Evolutionary conservation across 2,329 filamentous ascomycete species (phyloP), one percentile per base, ranked within the genome.

Genomic region (Gliomastix tumulicola): DNA sequence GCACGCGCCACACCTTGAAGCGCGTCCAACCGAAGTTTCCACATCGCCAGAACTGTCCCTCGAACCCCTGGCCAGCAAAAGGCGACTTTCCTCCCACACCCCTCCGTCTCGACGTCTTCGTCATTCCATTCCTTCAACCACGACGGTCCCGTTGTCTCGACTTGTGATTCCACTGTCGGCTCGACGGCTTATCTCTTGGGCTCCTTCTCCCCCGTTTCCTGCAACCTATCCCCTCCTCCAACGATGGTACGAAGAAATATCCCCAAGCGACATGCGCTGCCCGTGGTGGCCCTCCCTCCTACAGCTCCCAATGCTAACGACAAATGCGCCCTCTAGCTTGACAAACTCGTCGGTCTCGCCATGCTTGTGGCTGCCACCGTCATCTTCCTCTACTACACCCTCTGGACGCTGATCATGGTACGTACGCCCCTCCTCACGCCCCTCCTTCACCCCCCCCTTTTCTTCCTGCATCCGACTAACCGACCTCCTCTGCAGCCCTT

Each of bases 321-420:
- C 22, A 21, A 15, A 34, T 33, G 18, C 28, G 28, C 30, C 30
- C 30, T 32, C 30, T 22, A 98, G 92, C 84, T 96, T 68, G 92
- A 94, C 76, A 89, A 87, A 79, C 76, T 79, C 58, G 70, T 77
- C 55, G 75, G 75, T 57, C 68, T 78, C 70, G 73, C 75, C 74
- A 79, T 79, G 75, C 71, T 79, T 60, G 74, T 76, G 74, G 75
- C 73, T 60, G 72, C 75, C 53, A 70, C 74, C 45, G 69, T 76
- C 60, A 69, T 79, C 54, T 79, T 79, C 54, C 66, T 75, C 53
- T 98, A 98, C 77, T 98, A 98, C 71, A 92, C 88, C 45, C 78
- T 95, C 63, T 98, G 92, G 92, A 95, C 92, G 20, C 75, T 98
- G 46, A 75, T 97, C 48, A 97, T 98, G 86, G 92, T 96, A 77